Conservation (phyloP, 1,139 yeast species). For the Scheffersomyces quercinus region DNA sequence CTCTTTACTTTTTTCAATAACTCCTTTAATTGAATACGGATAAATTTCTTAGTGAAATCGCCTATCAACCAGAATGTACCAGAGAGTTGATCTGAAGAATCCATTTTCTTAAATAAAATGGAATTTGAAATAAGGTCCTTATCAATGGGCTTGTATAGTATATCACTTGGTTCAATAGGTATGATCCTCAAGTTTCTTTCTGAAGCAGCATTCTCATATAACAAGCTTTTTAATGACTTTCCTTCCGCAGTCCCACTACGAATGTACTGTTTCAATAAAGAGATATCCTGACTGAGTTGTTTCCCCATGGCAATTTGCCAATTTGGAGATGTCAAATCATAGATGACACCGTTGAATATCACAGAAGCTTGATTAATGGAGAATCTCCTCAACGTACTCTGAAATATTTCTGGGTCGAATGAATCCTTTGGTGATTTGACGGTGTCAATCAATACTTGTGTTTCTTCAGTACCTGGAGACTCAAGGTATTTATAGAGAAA, state of each 20-base stretch:
- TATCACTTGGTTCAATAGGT: slow-evolving; percentile 34
- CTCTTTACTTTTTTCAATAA: slow-evolving; percentile 28
- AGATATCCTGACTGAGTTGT: slow-evolving; percentile 41
- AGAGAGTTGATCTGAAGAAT: slow-evolving; percentile 14
- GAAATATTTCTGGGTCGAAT: slow-evolving; percentile 12
- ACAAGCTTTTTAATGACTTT: slow-evolving; percentile 26
- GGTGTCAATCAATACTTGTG: slow-evolving; percentile 21
- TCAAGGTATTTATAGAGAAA: slow-evolving; percentile 41
- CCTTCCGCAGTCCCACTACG: slow-evolving; percentile 19
- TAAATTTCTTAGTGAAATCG: slow-evolving; percentile 38
- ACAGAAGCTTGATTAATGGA: slow-evolving; percentile 53
- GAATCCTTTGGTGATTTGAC: slow-evolving; percentile 16
- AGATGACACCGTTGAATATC: slow-evolving; percentile 73
- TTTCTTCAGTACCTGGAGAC: slow-evolving; percentile 26
- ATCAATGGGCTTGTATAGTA: slow-evolving; percentile 36
- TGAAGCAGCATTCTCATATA: slow-evolving; percentile 34
- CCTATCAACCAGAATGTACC: slow-evolving; percentile 59
- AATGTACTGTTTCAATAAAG: slow-evolving; percentile 25
- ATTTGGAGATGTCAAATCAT: slow-evolving; percentile 32
- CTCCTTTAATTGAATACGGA: slow-evolving; percentile 44
- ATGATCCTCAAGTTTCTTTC: slow-evolving; percentile 35
- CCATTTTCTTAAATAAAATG: slow-evolving; percentile 11
- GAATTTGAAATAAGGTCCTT: slow-evolving; percentile 27
- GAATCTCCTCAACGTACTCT: slow-evolving; percentile 21
- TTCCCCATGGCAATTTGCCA: slow-evolving; percentile 44